Base-by-base conservation (phyloP, 1,139 yeast genomes). In the Geotrichum aggregatum region DNA sequence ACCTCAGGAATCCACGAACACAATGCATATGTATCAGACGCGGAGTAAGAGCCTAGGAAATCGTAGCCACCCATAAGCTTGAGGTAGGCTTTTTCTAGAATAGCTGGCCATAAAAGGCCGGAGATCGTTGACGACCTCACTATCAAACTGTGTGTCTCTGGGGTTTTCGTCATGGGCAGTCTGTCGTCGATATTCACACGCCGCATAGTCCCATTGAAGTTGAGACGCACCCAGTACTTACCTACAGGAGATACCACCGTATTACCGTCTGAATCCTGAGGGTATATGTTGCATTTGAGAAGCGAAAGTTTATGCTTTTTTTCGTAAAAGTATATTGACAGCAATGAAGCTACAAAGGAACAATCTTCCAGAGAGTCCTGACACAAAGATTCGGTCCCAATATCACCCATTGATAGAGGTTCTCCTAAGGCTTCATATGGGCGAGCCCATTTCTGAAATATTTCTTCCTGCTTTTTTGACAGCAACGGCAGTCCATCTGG, bases 1-100 rank as follows among this genome's bases (percentile, higher is more conserved):
- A 80, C 78, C 58, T 86, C 89, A 0, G 96, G 96, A 2, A 84
- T 65, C 84, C 87, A 88, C 0, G 91, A 89, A 3, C 82, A 74
- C 6, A 88, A 59, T 47, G 80, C 69, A 60, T 71, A 86, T 0
- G 87, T 78, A 61, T 87, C 96, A n/a, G 77, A 72, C 1, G 88
- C 86, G 64, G 87, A 80, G 64, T 88, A 87, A 0, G 96, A 87
- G 0, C 97, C 97, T 4, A 66, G 64, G 52, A 81, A 79, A n/a
- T 73, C 69, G 61, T 85, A 85, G 2, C 87, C 84, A 0, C 85
- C 84, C 71, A 76, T 71, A 0, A 84, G 67, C 58, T 79, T 79
- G 58, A 88, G 71, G 61, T 80, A 84, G 0, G 95, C 94, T 62
- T 86, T 83, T 66, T 89, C 96, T 1, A 87, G 63, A 21, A 87